A percentile compares a stretch with the other conserved stretches of the same genome.
phyloP scores from a whole-genome alignment of 768 basidiomycete genomes.

The Phanerochaete sordida region DNA sequence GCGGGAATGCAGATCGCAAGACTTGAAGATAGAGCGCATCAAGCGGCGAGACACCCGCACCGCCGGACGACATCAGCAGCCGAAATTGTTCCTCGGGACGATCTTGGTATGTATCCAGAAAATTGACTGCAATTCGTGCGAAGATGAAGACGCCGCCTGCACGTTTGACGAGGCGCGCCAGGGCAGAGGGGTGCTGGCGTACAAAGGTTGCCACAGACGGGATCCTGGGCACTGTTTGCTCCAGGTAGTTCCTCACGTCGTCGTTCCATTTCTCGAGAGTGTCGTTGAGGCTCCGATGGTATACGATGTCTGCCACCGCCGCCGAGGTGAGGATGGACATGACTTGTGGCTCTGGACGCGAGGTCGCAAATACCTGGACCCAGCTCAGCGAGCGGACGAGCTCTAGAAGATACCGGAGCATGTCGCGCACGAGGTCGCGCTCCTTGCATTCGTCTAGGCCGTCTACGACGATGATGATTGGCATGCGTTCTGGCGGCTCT shows the following conservation, averaged over 20 bases:
- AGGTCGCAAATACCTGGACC: not conserved
- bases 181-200: not conserved
- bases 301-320: not conserved
- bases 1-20: not conserved
- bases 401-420: not conserved
- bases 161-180: not conserved
- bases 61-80: not conserved
- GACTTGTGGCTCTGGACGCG: not conserved
- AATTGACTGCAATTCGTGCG: not conserved
- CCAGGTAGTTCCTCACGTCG: not conserved
- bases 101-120: not conserved
- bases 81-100: not conserved
- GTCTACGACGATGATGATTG: not conserved
- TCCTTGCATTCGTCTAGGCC: not conserved
- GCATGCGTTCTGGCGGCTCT: not conserved
- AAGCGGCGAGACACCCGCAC: not conserved
- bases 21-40: not conserved
- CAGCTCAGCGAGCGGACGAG: not conserved
- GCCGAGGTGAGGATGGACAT: not conserved
- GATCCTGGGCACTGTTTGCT: not conserved
- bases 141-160: not conserved
- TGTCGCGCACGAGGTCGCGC: not conserved
- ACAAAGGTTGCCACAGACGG: not conserved
- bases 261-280: not conserved
- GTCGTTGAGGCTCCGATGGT: not conserved